Conservation (phyloP, 179 eudicot genomes). For the Drosera spatulata region DNA sequence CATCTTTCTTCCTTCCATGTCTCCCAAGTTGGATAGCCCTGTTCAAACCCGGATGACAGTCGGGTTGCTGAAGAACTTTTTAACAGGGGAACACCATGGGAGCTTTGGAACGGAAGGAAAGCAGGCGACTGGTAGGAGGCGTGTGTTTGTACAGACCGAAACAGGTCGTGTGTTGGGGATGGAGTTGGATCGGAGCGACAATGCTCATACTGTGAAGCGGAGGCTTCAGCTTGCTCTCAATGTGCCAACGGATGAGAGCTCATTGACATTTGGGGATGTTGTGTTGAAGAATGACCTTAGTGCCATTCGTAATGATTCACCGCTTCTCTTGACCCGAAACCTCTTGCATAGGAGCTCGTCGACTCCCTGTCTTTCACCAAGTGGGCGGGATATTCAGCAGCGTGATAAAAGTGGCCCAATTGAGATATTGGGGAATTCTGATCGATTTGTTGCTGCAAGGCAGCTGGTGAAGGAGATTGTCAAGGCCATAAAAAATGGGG, state of each 20-base stretch:
- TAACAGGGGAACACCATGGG: slow-evolving; percentile 29
- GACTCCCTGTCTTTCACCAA: slow-evolving; percentile 73
- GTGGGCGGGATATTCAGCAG: slow-evolving; percentile 48
- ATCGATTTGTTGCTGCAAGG: slow-evolving; percentile 28
- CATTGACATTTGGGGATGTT: slow-evolving; percentile 59
- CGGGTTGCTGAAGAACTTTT: slow-evolving; percentile 33
- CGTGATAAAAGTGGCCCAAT: slow-evolving; percentile 53
- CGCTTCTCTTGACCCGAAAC: slow-evolving; percentile 52
- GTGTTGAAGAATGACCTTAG: slow-evolving; percentile 68
- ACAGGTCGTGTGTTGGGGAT: slow-evolving; percentile 68
- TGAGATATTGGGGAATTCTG: slow-evolving; percentile 44
- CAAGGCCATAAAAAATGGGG: slow-evolving; percentile 51
- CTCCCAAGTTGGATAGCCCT: slow-evolving; percentile 56
- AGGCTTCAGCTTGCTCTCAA: slow-evolving; percentile 53
- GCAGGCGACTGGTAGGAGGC: slow-evolving; percentile 36
- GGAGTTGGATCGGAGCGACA: slow-evolving; percentile 67
- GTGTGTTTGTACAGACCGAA: slow-evolving; percentile 73
- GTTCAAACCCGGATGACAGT: slow-evolving; percentile 65
- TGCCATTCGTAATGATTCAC: slow-evolving; percentile 58
- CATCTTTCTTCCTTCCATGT: slow-evolving; percentile 30
- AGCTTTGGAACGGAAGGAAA: slow-evolving; percentile 30
- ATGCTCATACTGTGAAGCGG: slow-evolving; percentile 70
- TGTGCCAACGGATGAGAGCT: slow-evolving; percentile 63
- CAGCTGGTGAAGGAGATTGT: slow-evolving; percentile 49
- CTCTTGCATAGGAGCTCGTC: slow-evolving; percentile 69